phyloP scores from a whole-genome alignment of 2,329 filamentous ascomycete genomes.

The Endothia cerciana region DNA sequence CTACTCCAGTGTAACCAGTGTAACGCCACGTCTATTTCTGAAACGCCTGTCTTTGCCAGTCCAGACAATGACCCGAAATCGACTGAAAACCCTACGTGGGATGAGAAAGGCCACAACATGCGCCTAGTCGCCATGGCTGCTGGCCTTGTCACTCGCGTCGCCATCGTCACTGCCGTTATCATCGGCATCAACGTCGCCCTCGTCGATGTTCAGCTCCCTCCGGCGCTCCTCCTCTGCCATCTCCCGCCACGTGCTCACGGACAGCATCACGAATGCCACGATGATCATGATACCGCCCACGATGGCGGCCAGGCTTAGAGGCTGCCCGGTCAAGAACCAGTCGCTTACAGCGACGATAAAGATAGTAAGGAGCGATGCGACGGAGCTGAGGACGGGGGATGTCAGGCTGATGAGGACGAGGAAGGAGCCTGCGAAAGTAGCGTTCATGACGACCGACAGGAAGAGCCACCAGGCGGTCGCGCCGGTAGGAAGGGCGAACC shows the following conservation, averaged over 20 bases:
- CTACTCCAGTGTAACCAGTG: background rate
- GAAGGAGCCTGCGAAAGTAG: slow-evolving; percentile 90
- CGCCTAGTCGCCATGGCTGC: slow-evolving; percentile 21
- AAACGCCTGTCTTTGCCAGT: background rate
- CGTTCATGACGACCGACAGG: slow-evolving; percentile 83
- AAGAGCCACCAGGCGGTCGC: slow-evolving; percentile 79
- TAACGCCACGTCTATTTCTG: background rate
- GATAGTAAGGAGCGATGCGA: slow-evolving; percentile 92
- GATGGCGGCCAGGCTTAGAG: slow-evolving; percentile 75
- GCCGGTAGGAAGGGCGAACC: slow-evolving; percentile 79
- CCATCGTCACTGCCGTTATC: slow-evolving; percentile 45
- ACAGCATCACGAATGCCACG: slow-evolving; percentile 81
- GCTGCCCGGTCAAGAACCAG: slow-evolving; percentile 80
- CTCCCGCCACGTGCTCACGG: slow-evolving; percentile 90
- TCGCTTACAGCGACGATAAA: slow-evolving; percentile 94
- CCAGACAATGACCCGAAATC: background rate
- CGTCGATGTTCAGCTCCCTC: slow-evolving; percentile 52
- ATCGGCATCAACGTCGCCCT: slow-evolving; percentile 46
- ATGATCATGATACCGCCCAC: slow-evolving; percentile 87
- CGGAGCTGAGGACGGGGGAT: slow-evolving; percentile 87
- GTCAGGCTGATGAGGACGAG: slow-evolving; percentile 91
- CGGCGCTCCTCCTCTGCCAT: slow-evolving; percentile 82
- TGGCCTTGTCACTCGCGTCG: slow-evolving; percentile 33
- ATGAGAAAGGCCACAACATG: background rate
- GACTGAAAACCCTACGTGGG: background rate